Evolutionary conservation across 441 rosid species (phyloP).

Genomic region (Raphanus hybrid): DNA sequence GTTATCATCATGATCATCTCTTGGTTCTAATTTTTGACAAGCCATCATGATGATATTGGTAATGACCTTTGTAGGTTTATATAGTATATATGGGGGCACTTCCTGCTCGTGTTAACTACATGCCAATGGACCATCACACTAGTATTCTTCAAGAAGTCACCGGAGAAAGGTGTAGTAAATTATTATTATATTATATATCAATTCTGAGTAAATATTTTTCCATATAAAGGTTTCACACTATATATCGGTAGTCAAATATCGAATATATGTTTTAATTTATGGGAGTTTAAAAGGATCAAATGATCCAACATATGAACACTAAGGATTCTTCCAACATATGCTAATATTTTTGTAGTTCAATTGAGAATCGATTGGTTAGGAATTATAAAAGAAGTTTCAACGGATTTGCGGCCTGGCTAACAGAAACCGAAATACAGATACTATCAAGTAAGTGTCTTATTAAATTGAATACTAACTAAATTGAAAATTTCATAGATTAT

Average conservation of each 20-base stretch:
- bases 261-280: not conserved
- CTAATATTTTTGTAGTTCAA: slow-evolving; percentile 18
- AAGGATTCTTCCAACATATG: not conserved
- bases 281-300: not conserved
- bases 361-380: slow-evolving; percentile 51
- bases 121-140: slow-evolving; percentile 37
- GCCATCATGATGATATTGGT: not conserved
- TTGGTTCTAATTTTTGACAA: slow-evolving; percentile 18
- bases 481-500: no score
- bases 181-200: no score
- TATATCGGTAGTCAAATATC: not conserved
- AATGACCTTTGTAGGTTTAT: slow-evolving; percentile 56
- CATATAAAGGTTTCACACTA: not conserved
- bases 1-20: not conserved
- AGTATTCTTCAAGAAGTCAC: slow-evolving; percentile 37
- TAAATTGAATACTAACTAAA: no score
- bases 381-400: slow-evolving; percentile 58
- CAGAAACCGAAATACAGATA: slow-evolving; percentile 39
- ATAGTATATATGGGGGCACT: slow-evolving; percentile 74
- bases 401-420: slow-evolving; percentile 45
- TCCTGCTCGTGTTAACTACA: slow-evolving; percentile 58
- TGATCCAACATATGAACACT: not conserved
- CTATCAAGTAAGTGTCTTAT: slow-evolving; percentile 31
- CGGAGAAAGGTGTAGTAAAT: slow-evolving; percentile 31
- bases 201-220: no score